Evolutionary conservation across 1,284 basidiomycete species (phyloP).

Genomic region (Cronartium ribicola): DNA sequence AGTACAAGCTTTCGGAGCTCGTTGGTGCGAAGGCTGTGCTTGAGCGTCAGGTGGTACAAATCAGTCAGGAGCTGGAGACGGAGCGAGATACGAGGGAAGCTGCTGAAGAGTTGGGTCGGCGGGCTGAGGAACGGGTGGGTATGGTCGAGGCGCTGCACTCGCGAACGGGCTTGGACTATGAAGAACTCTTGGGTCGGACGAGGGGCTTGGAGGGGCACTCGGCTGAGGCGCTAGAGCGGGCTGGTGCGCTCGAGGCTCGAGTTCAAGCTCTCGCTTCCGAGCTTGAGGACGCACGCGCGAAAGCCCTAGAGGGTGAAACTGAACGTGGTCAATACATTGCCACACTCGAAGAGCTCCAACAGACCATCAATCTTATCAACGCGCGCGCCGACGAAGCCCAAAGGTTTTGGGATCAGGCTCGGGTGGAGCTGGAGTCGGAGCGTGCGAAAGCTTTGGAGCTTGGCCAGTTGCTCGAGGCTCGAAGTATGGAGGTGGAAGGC

Average conservation of each 20-base stretch:
- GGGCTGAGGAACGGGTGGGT: constrained; percentile 78
- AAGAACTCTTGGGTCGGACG: constrained; percentile 67
- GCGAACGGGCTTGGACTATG: constrained; percentile 65
- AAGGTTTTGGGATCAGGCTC: constrained; percentile 64
- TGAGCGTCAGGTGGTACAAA: constrained; percentile 69
- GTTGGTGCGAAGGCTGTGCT: constrained; percentile 66
- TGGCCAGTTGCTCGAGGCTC: constrained; percentile 69
- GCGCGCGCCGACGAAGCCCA: constrained; percentile 78
- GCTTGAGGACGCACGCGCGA: constrained; percentile 61
- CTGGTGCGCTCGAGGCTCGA: constrained; percentile 70
- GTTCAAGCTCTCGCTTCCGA: constrained; percentile 77
- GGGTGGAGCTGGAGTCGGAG: constrained; percentile 64
- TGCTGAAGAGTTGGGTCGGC: constrained; percentile 69
- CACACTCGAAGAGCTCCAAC: constrained; percentile 77
- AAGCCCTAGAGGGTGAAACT: constrained; percentile 66
- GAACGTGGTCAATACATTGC: constrained; percentile 76
- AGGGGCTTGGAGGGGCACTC: constrained; percentile 64
- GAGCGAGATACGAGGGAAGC: constrained; percentile 59
- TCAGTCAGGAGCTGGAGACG: constrained; percentile 54
- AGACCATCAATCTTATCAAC: constrained; percentile 70
- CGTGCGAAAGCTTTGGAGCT: constrained; percentile 72
- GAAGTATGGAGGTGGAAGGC: constrained; percentile 67
- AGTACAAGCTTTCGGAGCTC: constrained; percentile 70
- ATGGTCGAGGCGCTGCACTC: constrained; percentile 74
- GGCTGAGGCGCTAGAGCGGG: constrained; percentile 72